These are phyloP conservation scores for Ormosia semicastrata DNA, from an alignment of 306 rosid genomes.

Conservation along the genomic window DNA sequence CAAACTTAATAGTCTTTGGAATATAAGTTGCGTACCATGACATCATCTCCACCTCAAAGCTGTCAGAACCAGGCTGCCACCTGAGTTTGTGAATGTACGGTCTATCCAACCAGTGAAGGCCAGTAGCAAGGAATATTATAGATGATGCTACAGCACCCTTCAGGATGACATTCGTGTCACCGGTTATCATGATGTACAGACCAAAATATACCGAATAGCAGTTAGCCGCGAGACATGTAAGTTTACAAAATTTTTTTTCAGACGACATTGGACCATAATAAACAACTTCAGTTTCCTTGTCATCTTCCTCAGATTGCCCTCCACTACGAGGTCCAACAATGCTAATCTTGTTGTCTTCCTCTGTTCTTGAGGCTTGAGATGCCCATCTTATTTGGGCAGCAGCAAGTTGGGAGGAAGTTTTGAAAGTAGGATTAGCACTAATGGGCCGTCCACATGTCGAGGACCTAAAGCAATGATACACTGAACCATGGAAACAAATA, in stretches of 20 bases:
- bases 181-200: no score
- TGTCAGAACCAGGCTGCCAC: conserved; percentile 90
- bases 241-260: no score
- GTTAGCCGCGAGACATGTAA: no score
- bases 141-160: conserved; percentile 89
- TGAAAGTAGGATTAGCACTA: conserved; percentile 28
- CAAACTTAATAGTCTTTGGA: conserved; percentile 63
- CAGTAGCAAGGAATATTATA: conserved; percentile 65
- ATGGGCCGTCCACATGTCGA: conserved; percentile 23
- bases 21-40: conserved; percentile 67
- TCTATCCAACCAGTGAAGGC: conserved; percentile 84
- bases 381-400: conserved; percentile 67
- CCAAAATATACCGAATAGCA: no score
- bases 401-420: conserved; percentile 23
- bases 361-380: conserved; percentile 51
- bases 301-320: conserved; percentile 44
- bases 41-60: conserved; percentile 80
- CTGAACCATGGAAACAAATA: conserved; percentile 47
- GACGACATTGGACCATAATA: conserved; percentile 84
- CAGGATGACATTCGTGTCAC: conserved; percentile 91
- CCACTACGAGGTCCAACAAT: conserved; percentile 77
- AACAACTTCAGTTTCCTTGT: conserved; percentile 56
- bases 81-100: conserved; percentile 80
- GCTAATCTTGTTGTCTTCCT: conserved; percentile 75
- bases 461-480: conserved; percentile 46